Percentiles rank a stretch among this genome's conserved stretches.
phyloP scores from a whole-genome alignment of 2,329 filamentous ascomycete species.

The Aspergillus neoniger region DNA sequence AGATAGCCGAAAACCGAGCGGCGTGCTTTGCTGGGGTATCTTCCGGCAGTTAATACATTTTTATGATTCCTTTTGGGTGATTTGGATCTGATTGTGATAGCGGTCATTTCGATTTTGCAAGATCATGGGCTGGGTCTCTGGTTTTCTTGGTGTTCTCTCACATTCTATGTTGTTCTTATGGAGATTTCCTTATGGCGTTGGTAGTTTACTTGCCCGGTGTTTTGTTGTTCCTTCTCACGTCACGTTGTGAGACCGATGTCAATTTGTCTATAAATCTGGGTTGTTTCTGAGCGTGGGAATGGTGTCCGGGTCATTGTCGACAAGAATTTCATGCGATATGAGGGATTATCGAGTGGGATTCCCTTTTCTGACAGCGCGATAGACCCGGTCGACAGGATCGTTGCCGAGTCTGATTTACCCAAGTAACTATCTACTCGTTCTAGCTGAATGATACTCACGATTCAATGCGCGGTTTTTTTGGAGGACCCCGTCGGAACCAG shows the following conservation, averaged over 20 bases:
- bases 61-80: conserved; percentile 18
- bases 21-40: conserved; percentile 10
- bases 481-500: neutral
- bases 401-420: neutral
- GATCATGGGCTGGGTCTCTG: neutral
- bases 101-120: conserved; percentile 1
- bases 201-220: neutral
- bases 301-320: neutral
- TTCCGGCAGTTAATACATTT: conserved; percentile 7
- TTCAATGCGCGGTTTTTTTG: neutral
- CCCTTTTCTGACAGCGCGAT: conserved; percentile 5
- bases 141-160: neutral
- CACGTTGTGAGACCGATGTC: neutral
- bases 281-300: conserved; percentile 10
- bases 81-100: conserved; percentile 14
- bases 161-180: neutral
- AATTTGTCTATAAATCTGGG: neutral
- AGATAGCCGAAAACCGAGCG: conserved; percentile 4
- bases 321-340: neutral
- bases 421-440: neutral
- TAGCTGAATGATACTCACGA: conserved; percentile 3
- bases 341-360: neutral
- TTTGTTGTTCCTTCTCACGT: neutral
- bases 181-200: neutral
- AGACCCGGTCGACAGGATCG: conserved; percentile 1